Conservation (phyloP, 495 filamentous ascomycete genomes). For the Penicillium antarcticum region DNA sequence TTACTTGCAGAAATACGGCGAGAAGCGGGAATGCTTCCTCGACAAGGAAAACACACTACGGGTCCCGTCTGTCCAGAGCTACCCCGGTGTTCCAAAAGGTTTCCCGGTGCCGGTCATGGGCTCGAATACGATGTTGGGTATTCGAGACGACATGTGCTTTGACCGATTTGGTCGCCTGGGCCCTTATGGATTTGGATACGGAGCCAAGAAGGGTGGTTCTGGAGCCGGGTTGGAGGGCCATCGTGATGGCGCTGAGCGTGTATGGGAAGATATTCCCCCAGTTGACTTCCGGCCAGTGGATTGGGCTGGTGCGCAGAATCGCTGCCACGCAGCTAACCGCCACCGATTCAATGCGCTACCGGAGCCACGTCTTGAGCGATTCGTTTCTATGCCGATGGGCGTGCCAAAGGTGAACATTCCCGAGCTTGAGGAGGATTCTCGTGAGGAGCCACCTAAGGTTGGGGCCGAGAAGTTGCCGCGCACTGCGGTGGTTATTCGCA, state of each 20-base stretch:
- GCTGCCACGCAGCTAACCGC: slow-evolving; percentile 67
- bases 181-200: slow-evolving; percentile 88
- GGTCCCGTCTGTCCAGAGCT: slow-evolving; percentile 66
- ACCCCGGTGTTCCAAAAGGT: slow-evolving; percentile 68
- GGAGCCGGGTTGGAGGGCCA: slow-evolving; percentile 81
- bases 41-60: slow-evolving; percentile 58
- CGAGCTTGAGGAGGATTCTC: slow-evolving; percentile 3
- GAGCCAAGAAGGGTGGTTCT: slow-evolving; percentile 67
- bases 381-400: slow-evolving; percentile 44
- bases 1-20: slow-evolving; percentile 57
- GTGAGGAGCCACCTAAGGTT: slow-evolving; percentile 9
- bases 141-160: slow-evolving; percentile 88
- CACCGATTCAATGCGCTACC: slow-evolving; percentile 60
- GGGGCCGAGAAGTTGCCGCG: slow-evolving; percentile 43
- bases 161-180: slow-evolving; percentile 87
- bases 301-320: slow-evolving; percentile 72
- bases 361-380: slow-evolving; percentile 39
- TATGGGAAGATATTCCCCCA: slow-evolving; percentile 66
- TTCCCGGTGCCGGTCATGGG: slow-evolving; percentile 83
- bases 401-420: slow-evolving; percentile 17
- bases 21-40: slow-evolving; percentile 73
- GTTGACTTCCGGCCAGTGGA: slow-evolving; percentile 71
- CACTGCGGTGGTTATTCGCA: slow-evolving; percentile 60
- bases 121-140: slow-evolving; percentile 72
- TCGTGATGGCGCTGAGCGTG: slow-evolving; percentile 64